Percentiles rank a stretch among this genome's conserved stretches.
Evolutionary conservation across 2,329 filamentous ascomycete genomes (phyloP).

Genomic region (Elsinoe australis): DNA sequence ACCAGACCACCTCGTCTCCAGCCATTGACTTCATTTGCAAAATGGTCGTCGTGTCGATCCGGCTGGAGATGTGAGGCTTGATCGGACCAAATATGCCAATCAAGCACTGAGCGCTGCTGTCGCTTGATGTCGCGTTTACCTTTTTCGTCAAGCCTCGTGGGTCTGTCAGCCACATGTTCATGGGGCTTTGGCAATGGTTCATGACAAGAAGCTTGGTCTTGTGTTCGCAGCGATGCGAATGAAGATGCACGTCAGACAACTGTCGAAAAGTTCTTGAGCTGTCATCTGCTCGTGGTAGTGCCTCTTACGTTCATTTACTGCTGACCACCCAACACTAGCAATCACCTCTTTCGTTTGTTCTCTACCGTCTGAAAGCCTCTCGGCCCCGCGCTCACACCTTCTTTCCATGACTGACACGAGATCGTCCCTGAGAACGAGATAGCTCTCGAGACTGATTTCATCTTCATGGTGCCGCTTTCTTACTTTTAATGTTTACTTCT

Average conservation of each 20-base stretch:
- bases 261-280: too few species aligned
- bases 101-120: neutral
- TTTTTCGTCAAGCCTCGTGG: neutral
- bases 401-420: neutral
- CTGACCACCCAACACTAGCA: conserved; percentile 11
- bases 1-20: neutral
- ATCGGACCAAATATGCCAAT: neutral
- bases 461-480: too few species aligned
- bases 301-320: conserved; percentile 4
- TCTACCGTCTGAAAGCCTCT: neutral
- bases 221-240: too few species aligned
- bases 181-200: neutral
- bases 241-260: too few species aligned
- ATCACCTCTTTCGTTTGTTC: too few species aligned
- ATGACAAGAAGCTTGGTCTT: neutral
- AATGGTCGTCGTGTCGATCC: conserved; percentile 12
- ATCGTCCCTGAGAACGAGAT: neutral
- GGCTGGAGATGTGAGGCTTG: conserved; percentile 7
- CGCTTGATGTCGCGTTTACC: conserved; percentile 6
- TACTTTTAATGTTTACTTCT: conserved; percentile 7
- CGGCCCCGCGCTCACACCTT: conserved; percentile 6
- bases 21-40: neutral
- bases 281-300: too few species aligned
- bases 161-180: conserved; percentile 4
- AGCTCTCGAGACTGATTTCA: neutral